Base-by-base conservation (phyloP, 805 yeast species). In the Cyberlindnera lachancei region DNA sequence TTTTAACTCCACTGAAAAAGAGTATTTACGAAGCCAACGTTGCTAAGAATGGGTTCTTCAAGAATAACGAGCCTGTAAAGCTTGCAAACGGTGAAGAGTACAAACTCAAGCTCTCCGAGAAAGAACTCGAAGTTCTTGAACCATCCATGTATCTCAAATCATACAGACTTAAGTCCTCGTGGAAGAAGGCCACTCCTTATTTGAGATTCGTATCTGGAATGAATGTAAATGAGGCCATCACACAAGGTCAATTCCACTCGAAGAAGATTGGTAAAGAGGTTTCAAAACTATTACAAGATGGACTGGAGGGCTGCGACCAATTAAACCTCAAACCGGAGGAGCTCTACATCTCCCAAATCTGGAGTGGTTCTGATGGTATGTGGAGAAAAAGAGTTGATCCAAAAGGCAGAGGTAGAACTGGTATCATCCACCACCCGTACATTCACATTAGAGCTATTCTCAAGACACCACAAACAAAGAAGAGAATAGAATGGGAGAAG, bases 391-490 rank as follows among this genome's bases (percentile, higher is more conserved):
- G 92, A 55, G 58, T 76, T 8, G 96, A 90, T 46, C 68, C 70
- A 53, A 87, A 86, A 63, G 95, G 92, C 42, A 77, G 97, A 63
- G 96, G 96, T 42, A 75, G 95, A 57, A 67, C 73, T 15, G 97
- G 97, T 53, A 59, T 83, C 36, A 70, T 82, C 31, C 70, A 67
- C 20, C 92, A 84, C 50, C 75, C 82, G 39, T 81, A 72, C 54
- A 77, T 86, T 32, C 95, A 90, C 57, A 75, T 88, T 20, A 75
- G 80, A 61, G 83, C 84, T 27, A 68, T 90, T 36, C 64, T 90
- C 36, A 80, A 76, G 54, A 70, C 85, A 5, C 67, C 73, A 28
- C 74, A 73, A 42, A 82, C 94, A 11, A 61, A 66, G 48, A 54
- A 61, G 39, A 70, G 94, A 56, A 50, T 73, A 33, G 70, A 63